Evolutionary conservation across 108 stramenopile genomes (phyloP).

Genomic region (Cafeteria roenbergensis): DNA sequence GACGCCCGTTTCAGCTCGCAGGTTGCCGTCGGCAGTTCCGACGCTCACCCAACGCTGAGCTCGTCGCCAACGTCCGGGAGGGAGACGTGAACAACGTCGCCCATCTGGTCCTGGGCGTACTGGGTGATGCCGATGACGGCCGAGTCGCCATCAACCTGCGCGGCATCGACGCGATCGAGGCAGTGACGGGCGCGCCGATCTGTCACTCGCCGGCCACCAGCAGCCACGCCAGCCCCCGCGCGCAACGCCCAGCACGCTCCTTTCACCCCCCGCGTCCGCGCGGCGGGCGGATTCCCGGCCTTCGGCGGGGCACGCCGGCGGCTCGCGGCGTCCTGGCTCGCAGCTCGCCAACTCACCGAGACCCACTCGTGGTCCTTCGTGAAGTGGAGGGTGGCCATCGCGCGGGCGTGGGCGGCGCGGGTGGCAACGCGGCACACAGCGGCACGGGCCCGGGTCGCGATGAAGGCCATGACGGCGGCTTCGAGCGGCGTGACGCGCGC

Average conservation of each 20-base stretch:
- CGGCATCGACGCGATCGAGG: background rate
- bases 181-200: background rate
- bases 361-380: slow-evolving; percentile 62
- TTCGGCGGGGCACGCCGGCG: background rate
- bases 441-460: no score
- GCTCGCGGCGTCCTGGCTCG: background rate
- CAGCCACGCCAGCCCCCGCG: no score
- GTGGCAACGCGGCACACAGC: no score
- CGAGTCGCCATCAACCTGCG: slow-evolving; percentile 61
- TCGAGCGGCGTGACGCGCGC: no score
- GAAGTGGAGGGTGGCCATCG: slow-evolving; percentile 20
- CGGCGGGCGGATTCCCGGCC: background rate
- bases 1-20: no score
- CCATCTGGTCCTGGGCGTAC: slow-evolving; percentile 79
- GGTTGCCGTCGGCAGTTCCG: no score
- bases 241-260: no score
- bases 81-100: slow-evolving; percentile 94
- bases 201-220: no score
- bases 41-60: no score
- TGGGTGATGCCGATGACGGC: slow-evolving; percentile 87
- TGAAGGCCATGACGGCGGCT: no score
- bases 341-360: slow-evolving; percentile 32
- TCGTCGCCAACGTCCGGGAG: slow-evolving; percentile 77
- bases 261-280: no score
- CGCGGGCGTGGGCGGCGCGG: no score